phyloP scores from a whole-genome alignment of 2,329 filamentous ascomycete species.

The Aspergillus sp. region DNA sequence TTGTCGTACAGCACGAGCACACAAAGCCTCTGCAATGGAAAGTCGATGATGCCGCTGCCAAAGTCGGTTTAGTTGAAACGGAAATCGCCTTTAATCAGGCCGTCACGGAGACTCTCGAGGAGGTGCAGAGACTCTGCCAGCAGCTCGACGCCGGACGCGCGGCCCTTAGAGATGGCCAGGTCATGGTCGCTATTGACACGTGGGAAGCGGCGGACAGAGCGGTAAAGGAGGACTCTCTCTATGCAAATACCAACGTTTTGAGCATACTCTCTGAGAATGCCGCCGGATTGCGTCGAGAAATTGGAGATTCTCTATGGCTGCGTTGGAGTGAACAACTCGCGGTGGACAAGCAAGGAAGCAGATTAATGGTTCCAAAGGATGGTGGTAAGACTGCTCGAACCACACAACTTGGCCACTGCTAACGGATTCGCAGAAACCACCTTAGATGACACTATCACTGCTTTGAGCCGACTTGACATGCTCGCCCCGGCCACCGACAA shows the following conservation, averaged over 20 bases:
- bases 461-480: conserved; percentile 23
- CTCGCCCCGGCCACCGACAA: conserved; percentile 20
- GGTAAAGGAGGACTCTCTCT: conserved; percentile 18
- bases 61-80: conserved; percentile 46
- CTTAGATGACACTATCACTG: conserved; percentile 22
- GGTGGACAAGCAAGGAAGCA: conserved; percentile 48
- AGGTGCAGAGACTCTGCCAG: conserved; percentile 42
- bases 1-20: conserved; percentile 66
- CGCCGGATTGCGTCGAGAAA: conserved; percentile 55
- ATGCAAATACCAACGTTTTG: conserved; percentile 29
- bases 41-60: conserved; percentile 52
- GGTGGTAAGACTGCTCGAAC: conserved; percentile 33
- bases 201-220: conserved; percentile 36
- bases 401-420: conserved; percentile 3
- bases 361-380: conserved; percentile 48
- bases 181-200: conserved; percentile 40
- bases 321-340: conserved; percentile 63
- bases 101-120: conserved; percentile 42
- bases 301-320: conserved; percentile 56
- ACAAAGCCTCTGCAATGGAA: conserved; percentile 54
- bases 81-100: conserved; percentile 53
- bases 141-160: conserved; percentile 40
- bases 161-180: conserved; percentile 35
- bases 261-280: conserved; percentile 55
- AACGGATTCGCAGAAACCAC: conserved; percentile 9